Evolutionary conservation across 2,329 filamentous ascomycete species (phyloP).

Genomic region (Exophiala sp.): DNA sequence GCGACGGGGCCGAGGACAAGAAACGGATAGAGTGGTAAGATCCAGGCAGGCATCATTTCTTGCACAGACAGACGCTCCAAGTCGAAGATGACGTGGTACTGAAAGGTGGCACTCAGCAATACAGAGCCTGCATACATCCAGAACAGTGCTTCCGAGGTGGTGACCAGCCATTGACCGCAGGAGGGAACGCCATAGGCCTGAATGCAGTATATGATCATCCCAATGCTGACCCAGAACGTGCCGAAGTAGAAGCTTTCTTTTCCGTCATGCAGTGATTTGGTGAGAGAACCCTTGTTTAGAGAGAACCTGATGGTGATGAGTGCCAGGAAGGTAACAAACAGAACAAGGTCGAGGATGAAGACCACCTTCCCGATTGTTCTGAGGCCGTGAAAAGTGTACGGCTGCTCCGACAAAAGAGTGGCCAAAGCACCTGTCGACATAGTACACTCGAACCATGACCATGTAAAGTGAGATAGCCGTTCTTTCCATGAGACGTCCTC

Average conservation of each 20-base stretch:
- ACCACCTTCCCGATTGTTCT: conserved; percentile 62
- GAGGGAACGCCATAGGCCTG: conserved; percentile 62
- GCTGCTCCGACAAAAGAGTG: conserved; percentile 57
- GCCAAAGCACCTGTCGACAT: conserved; percentile 73
- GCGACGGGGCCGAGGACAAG: conserved; percentile 71
- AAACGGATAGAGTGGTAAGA: conserved; percentile 68
- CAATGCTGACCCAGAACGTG: conserved; percentile 66
- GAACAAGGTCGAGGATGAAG: conserved; percentile 63
- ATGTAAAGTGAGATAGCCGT: conserved; percentile 5
- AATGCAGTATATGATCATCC: conserved; percentile 64
- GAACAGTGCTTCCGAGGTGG: conserved; percentile 61
- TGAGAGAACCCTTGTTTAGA: conserved; percentile 53
- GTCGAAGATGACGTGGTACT: conserved; percentile 66
- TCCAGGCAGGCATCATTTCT: conserved; percentile 70
- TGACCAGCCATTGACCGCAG: conserved; percentile 53
- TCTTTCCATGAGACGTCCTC: not conserved
- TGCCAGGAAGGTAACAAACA: conserved; percentile 57
- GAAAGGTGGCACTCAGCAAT: conserved; percentile 58
- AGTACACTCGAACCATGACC: conserved; percentile 70
- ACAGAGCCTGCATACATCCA: conserved; percentile 65
- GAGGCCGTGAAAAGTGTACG: conserved; percentile 62
- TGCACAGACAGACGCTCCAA: conserved; percentile 56
- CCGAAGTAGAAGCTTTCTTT: conserved; percentile 69
- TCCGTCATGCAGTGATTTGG: conserved; percentile 57
- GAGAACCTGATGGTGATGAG: conserved; percentile 60